phyloP scores from a whole-genome alignment of 768 basidiomycete species.

The Cystofilobasidium capitatum region DNA sequence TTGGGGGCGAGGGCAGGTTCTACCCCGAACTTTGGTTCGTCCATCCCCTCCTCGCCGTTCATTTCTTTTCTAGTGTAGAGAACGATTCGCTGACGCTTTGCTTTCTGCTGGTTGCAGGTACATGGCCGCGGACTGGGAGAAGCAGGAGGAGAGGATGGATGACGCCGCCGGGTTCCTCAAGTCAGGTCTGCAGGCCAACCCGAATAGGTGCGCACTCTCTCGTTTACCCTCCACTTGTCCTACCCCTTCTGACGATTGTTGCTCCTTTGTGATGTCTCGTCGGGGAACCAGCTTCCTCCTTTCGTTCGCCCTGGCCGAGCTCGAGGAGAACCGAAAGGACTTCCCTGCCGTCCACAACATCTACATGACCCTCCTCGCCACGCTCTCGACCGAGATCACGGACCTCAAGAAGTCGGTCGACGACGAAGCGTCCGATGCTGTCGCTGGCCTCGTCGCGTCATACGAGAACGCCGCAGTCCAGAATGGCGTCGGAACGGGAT shows the following conservation, averaged over 20 bases:
- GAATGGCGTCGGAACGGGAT: background rate
- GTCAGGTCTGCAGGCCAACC: constrained; percentile 78
- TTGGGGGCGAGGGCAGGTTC: constrained; percentile 90
- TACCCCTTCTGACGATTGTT: background rate
- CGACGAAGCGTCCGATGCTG: constrained; percentile 22
- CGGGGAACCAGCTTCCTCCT: constrained; percentile 82
- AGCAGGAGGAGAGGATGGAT: constrained; percentile 61
- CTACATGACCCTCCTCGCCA: constrained; percentile 63
- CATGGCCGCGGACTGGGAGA: constrained; percentile 80
- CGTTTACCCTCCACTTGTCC: background rate
- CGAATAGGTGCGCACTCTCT: constrained; percentile 51
- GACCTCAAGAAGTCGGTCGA: constrained; percentile 34
- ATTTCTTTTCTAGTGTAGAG: too few species aligned
- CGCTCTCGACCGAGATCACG: constrained; percentile 46
- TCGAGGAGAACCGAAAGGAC: constrained; percentile 56
- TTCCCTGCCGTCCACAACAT: constrained; percentile 57
- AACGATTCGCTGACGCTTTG: background rate
- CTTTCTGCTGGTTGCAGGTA: constrained; percentile 50
- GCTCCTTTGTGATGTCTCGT: constrained; percentile 9
- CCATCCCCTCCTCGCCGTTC: background rate
- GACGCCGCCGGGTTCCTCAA: constrained; percentile 73
- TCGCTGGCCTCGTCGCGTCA: constrained; percentile 7
- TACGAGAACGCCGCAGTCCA: background rate
- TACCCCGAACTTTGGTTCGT: constrained; percentile 79
- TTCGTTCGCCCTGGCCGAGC: constrained; percentile 79